A percentile compares a stretch with the other conserved stretches of the same genome.
These are phyloP conservation scores for Sugiyamaella paludigena DNA, from an alignment of 1,139 yeast genomes.

Conservation along the genomic window DNA sequence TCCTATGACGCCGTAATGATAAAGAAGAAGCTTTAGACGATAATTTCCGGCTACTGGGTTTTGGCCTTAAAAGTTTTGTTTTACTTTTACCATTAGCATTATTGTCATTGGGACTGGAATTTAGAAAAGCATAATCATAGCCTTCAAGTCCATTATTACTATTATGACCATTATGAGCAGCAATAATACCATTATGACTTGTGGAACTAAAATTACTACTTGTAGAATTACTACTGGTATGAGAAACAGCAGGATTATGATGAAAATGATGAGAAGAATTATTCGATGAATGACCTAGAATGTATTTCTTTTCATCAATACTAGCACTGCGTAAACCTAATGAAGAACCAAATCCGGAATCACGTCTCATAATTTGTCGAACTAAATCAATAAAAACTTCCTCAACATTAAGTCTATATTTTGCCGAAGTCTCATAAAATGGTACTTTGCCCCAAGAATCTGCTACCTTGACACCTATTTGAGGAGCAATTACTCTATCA, in stretches of 20 bases:
- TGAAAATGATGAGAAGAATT: conserved; percentile 5
- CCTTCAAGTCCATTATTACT: conserved; percentile 6
- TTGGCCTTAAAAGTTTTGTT: conserved; percentile 11
- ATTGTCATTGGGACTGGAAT: conserved; percentile 2
- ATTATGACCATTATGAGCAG: background rate
- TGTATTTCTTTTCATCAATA: conserved; percentile 12
- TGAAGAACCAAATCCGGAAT: conserved; percentile 29
- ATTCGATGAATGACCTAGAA: conserved; percentile 9
- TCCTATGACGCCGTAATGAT: conserved; percentile 15
- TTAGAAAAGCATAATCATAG: conserved; percentile 11
- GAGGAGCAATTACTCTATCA: conserved; percentile 52
- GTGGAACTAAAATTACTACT: conserved; percentile 1
- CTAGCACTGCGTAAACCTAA: conserved; percentile 14
- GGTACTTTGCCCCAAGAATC: conserved; percentile 90
- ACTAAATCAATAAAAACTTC: conserved; percentile 88
- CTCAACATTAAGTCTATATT: conserved; percentile 78
- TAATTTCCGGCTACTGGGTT: conserved; percentile 15
- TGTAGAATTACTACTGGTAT: conserved; percentile 9
- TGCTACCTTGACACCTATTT: conserved; percentile 58
- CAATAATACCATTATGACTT: background rate
- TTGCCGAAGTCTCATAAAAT: conserved; percentile 78
- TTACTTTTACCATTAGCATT: background rate
- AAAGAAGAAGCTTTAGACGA: conserved; percentile 13
- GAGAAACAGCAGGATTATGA: conserved; percentile 6
- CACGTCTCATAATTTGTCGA: conserved; percentile 54